Base-by-base conservation (phyloP, 768 basidiomycete species). In the Psilocybe tampanensis region DNA sequence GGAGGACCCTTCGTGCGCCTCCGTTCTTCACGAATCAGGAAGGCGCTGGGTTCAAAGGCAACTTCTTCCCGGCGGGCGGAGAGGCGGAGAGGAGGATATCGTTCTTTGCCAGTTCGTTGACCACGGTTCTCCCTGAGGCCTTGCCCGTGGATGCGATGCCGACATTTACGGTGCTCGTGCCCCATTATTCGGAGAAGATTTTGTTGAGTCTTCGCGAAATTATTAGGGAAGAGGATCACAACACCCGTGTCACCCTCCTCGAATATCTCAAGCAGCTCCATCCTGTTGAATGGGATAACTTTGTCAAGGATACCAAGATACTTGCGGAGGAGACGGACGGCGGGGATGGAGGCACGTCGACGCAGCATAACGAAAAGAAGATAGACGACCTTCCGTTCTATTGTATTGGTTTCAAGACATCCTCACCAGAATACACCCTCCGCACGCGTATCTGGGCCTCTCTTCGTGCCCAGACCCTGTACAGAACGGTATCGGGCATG, bases 391-490 rank as follows among this genome's bases (percentile, higher is more conserved):
- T 99, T 41, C 97, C 97, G 2, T 99, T 99, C 83, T 99, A 98
- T 74, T 97, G 93, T 70, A 94, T 99, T 62, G 97, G 97, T 59
- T 99, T 99, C 88, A 99, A 98, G 79, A 97, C 92, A 3, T 94
- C 97, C 2, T 95, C 95, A 4, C 97, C 97, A 1, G 97, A 99
- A 71, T 98, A 97, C 72, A 99, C 97, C 29, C 86, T 99, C 44
- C 94, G 97, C 61, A 98, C 96, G 0, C 93, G 97, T 73, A 99
- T 99, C 64, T 98, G 97, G 97, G 96, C 97, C 2, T 98, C 95
- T 2, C 83, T 99, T 23, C 93, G 97, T 52, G 95, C 95, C 5
- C 97, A 99, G 75, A 99, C 97, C 0, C 85, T 99, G 29, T 99
- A 99, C 74, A 89, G 97, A 60, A 99, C 97, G 11, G 94, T 98